These are phyloP conservation scores for Dovyalis caffra DNA, from an alignment of 345 rosid genomes.

Conservation along the genomic window DNA sequence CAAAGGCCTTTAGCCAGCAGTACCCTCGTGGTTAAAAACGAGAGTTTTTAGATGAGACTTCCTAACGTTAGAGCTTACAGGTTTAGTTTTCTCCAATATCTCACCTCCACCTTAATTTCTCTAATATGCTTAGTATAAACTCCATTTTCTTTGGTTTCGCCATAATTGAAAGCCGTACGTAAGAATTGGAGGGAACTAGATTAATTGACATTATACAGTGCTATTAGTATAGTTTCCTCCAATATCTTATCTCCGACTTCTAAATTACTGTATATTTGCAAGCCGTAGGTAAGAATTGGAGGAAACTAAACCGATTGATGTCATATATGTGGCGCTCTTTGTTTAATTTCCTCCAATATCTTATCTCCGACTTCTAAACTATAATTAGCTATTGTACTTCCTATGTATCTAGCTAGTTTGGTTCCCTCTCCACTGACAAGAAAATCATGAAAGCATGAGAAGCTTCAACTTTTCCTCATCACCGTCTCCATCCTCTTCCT, in stretches of 20 bases:
- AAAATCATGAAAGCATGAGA: too few species aligned
- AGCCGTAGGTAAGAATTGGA: conserved; percentile 13
- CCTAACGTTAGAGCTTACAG: background rate
- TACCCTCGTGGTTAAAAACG: background rate
- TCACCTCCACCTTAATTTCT: background rate
- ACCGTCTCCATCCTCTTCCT: too few species aligned
- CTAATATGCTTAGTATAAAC: background rate
- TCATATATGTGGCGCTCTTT: background rate
- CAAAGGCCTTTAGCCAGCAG: background rate
- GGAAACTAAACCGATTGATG: conserved; percentile 4
- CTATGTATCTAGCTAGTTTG: background rate
- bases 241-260: conserved; percentile 13
- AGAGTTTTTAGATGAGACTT: too few species aligned
- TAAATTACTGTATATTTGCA: too few species aligned
- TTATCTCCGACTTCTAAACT: conserved; percentile 5
- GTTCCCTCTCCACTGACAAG: background rate
- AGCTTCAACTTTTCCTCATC: too few species aligned
- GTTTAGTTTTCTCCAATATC: conserved; percentile 14
- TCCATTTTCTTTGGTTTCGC: background rate
- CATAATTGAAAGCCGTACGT: background rate
- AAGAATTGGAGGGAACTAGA: background rate
- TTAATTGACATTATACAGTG: too few species aligned
- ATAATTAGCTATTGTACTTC: background rate
- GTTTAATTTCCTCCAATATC: conserved; percentile 27
- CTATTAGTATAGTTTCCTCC: conserved; percentile 17